Base-by-base conservation (phyloP, 441 rosid genomes). In the Breynia disticha region DNA sequence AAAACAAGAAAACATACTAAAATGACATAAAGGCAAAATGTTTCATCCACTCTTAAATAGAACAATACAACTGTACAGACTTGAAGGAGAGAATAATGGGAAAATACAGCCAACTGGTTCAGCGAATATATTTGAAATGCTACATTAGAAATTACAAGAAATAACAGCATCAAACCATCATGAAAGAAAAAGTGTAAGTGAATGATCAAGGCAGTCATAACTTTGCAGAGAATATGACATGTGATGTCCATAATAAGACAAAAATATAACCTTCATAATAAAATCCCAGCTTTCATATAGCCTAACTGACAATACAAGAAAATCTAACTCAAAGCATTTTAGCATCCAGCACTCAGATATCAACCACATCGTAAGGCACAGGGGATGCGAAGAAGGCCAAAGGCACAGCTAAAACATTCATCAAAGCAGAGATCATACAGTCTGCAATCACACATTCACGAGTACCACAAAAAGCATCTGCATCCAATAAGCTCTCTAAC, bases 401-500 rank as follows among this genome's bases (percentile, higher is more conserved):
- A 76, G 71, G 84, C 75, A 82, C 71, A 79, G 80, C 76, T 65
- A 71, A 79, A 72, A 74, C 78, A 82, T 65, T 80, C 79, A 82
- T 83, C 87, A 77, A 81, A 41, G 77, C 82, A 80, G 76, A 78
- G 80, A 59, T 62, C 70, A 74, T 57, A 77, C 63, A 72, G 69
- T 79, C 86, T 78, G 91, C 95, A 86, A 70, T 78, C 87, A 81
- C 55, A 76, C 64, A 67, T 76, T 81, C 95, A 86, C 87, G 85
- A 84, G 83, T 79, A 86, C 81, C 93, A 86, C 78, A 76, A 79
- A 74, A 81, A 81, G 83, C 91, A 86, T 79, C 93, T 80, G 78
- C 95, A 59, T 63, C 86, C 79, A 83, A 80, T 69, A 83, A 71
- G 84, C 81, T 80, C 79, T 79, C 80, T 28, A 28, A 83, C 53